phyloP scores from a whole-genome alignment of 176 grass and related monocot genomes.

The Cenchrus americanus region DNA sequence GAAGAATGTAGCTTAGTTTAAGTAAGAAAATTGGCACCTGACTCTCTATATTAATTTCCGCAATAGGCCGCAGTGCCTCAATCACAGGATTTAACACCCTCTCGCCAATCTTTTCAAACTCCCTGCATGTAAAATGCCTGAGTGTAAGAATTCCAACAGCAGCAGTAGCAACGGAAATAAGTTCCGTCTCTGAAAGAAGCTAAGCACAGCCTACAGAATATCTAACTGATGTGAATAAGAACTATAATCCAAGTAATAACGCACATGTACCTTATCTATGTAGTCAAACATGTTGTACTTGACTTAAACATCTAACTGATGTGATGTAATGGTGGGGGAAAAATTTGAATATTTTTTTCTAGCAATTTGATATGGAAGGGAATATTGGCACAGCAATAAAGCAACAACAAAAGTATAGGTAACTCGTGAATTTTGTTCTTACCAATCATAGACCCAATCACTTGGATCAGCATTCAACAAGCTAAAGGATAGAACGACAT shows the following conservation, averaged over 20 bases:
- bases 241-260: slow-evolving; percentile 3
- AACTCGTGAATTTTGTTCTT: slow-evolving; percentile 22
- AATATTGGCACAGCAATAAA: background rate
- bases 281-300: background rate
- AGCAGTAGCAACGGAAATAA: background rate
- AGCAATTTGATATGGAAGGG: slow-evolving; percentile 3
- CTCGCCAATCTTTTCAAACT: slow-evolving; percentile 79
- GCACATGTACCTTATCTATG: background rate
- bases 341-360: background rate
- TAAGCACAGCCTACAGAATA: slow-evolving; percentile 23
- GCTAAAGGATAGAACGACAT: slow-evolving; percentile 83
- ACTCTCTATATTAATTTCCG: slow-evolving; percentile 90
- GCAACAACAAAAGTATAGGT: background rate
- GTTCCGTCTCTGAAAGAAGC: background rate
- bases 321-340: background rate
- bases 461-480: slow-evolving; percentile 85
- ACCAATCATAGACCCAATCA: slow-evolving; percentile 93
- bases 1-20: slow-evolving; percentile 12
- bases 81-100: slow-evolving; percentile 72
- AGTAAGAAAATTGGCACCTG: slow-evolving; percentile 67
- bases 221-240: slow-evolving; percentile 28
- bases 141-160: slow-evolving; percentile 20
- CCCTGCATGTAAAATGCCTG: slow-evolving; percentile 57
- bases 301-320: slow-evolving; percentile 1
- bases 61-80: slow-evolving; percentile 79